A percentile compares a stretch with the other conserved stretches of the same genome.
Conservation (phyloP, 225 moss, liverwort and hornwort species). For the Anthoceros angustus region DNA sequence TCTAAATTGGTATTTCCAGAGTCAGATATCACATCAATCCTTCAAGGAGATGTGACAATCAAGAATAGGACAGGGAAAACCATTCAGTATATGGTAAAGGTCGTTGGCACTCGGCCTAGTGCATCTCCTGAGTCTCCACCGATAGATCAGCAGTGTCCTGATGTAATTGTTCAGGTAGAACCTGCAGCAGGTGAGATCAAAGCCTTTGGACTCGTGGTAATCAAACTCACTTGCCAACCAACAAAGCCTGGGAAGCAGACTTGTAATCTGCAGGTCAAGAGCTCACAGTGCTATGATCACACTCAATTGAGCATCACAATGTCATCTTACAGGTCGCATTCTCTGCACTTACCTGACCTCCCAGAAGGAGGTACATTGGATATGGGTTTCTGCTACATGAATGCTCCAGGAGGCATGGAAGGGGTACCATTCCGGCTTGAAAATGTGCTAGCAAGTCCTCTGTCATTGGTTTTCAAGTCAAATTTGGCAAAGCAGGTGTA, state of each 20-base stretch:
- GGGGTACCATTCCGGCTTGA: slow-evolving; percentile 64
- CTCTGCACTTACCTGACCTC: slow-evolving; percentile 56
- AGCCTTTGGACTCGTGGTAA: slow-evolving; percentile 29
- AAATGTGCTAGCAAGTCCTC: slow-evolving; percentile 34
- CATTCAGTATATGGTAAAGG: slow-evolving; percentile 26
- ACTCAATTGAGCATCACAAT: slow-evolving; percentile 41
- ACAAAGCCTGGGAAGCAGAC: slow-evolving; percentile 63
- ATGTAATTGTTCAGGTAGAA: slow-evolving; percentile 39
- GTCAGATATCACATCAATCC: slow-evolving; percentile 47
- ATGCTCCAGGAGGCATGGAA: slow-evolving; percentile 50
- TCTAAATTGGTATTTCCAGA: slow-evolving; percentile 49
- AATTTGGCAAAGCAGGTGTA: slow-evolving; percentile 82
- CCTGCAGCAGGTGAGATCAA: slow-evolving; percentile 48
- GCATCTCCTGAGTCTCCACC: slow-evolving; percentile 7
- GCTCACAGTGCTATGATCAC: slow-evolving; percentile 37
- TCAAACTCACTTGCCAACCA: slow-evolving; percentile 49
- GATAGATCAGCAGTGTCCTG: slow-evolving; percentile 14
- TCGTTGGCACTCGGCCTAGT: slow-evolving; percentile 12
- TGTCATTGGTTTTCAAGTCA: slow-evolving; percentile 53
- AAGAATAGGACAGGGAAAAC: slow-evolving; percentile 39
- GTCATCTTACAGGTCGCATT: slow-evolving; percentile 50
- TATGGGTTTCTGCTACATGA: slow-evolving; percentile 87
- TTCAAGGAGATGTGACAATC: slow-evolving; percentile 48
- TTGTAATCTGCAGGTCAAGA: slow-evolving; percentile 38
- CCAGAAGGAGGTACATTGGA: slow-evolving; percentile 55